phyloP scores from a whole-genome alignment of 192 early-diverging fungal species.

The Entrophospora sp. region DNA sequence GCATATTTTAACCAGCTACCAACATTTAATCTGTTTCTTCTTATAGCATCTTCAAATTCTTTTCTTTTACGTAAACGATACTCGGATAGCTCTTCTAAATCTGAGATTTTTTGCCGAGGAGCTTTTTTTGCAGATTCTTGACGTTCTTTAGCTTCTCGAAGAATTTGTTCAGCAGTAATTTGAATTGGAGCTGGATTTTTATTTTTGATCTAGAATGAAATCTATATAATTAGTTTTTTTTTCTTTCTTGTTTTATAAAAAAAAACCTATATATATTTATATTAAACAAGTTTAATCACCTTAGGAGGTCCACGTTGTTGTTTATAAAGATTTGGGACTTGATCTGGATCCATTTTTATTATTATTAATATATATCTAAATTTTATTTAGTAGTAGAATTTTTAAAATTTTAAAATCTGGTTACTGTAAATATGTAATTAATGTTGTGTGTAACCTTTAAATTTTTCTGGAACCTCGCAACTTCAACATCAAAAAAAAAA shows the following conservation, averaged over 20 bases:
- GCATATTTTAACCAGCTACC: conserved; percentile 95
- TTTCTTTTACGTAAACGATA: conserved; percentile 85
- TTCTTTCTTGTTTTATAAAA: too few relatives aligned
- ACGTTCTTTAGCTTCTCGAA: conserved; percentile 87
- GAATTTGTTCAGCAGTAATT: conserved; percentile 98
- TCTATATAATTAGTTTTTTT: too few relatives aligned
- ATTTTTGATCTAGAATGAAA: conserved; percentile 74
- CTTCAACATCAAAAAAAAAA: too few relatives aligned
- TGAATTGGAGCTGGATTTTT: conserved; percentile 96
- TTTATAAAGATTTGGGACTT: conserved; percentile 21
- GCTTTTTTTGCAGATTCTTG: conserved; percentile 53
- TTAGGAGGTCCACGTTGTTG: conserved; percentile 21
- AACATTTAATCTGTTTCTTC: conserved; percentile 76
- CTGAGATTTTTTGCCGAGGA: conserved; percentile 82
- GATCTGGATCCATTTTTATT: conserved; percentile 15
- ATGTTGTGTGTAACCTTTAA: too few relatives aligned
- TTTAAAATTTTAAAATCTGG: too few relatives aligned
- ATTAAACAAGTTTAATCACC: not conserved
- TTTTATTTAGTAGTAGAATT: too few relatives aligned
- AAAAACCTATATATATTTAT: not conserved
- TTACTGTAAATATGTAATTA: too few relatives aligned
- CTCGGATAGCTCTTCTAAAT: conserved; percentile 87
- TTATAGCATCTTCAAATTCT: conserved; percentile 87
- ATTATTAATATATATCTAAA: too few relatives aligned
- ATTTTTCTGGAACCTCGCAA: too few relatives aligned